Percentiles rank a stretch among this genome's conserved stretches.
phyloP scores from a whole-genome alignment of 2,329 filamentous ascomycete genomes.

The Arthroderma sp. region DNA sequence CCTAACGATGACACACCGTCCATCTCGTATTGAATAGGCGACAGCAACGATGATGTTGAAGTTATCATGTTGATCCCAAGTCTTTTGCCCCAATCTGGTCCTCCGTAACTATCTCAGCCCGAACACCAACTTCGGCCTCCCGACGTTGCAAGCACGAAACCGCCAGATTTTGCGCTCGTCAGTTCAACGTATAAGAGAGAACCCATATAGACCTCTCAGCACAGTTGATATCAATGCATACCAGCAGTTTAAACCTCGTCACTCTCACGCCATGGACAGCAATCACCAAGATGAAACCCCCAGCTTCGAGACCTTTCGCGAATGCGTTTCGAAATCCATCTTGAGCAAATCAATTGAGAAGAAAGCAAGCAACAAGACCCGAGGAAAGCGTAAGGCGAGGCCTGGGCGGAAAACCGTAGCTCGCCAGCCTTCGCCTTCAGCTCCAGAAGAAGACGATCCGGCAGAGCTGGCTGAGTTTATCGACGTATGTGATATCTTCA shows the following conservation, averaged over 20 bases:
- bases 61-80: too few relatives aligned
- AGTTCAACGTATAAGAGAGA: too few relatives aligned
- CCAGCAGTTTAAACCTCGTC: not conserved
- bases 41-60: too few relatives aligned
- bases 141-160: too few relatives aligned
- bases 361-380: conserved; percentile 29
- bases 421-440: conserved; percentile 4
- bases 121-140: too few relatives aligned
- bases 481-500: conserved; percentile 35
- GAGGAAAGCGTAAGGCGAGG: conserved; percentile 15
- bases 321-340: conserved; percentile 57
- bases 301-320: conserved; percentile 59
- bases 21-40: too few relatives aligned
- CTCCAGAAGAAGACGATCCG: conserved; percentile 29
- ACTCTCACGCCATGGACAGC: not conserved
- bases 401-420: conserved; percentile 5
- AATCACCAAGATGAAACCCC: too few relatives aligned
- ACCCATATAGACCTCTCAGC: too few relatives aligned
- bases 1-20: too few relatives aligned
- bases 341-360: conserved; percentile 47
- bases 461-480: conserved; percentile 69
- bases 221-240: not conserved
- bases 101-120: too few relatives aligned
- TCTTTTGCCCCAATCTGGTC: too few relatives aligned
- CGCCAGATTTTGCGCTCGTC: too few relatives aligned